Conservation (phyloP, 306 rosid species). For the Fragaria vesca region DNA sequence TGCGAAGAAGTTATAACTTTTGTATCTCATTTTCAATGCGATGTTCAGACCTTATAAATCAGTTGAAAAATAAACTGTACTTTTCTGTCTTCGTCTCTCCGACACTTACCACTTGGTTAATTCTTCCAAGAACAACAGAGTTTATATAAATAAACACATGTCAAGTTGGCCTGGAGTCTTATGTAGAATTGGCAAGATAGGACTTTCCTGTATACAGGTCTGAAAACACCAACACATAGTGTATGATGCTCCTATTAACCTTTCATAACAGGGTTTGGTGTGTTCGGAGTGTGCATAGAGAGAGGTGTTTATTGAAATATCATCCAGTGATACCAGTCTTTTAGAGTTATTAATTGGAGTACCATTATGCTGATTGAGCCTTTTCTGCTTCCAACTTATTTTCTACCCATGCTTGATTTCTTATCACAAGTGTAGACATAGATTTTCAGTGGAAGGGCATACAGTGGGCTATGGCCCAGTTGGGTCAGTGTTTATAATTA, state of each 20-base stretch:
- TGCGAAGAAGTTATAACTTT: neutral
- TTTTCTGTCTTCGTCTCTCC: neutral
- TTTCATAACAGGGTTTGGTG: neutral
- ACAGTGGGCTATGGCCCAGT: neutral
- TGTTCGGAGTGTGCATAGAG: neutral
- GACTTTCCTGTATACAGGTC: neutral
- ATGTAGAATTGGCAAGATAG: neutral
- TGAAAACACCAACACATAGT: neutral
- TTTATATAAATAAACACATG: neutral
- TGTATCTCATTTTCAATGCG: neutral
- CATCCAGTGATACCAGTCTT: neutral
- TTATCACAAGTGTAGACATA: neutral
- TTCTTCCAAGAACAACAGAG: neutral
- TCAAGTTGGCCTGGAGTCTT: neutral
- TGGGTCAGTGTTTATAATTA: neutral
- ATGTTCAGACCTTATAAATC: neutral
- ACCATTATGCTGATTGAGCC: neutral
- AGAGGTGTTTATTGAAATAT: neutral
- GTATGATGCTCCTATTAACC: neutral
- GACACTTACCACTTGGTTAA: neutral
- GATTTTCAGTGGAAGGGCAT: neutral
- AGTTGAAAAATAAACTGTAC: neutral
- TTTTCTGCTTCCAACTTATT: neutral
- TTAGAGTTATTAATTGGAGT: neutral
- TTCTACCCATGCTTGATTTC: neutral